Base-by-base conservation (phyloP, 345 rosid genomes). In the Rhizophora apiculata region DNA sequence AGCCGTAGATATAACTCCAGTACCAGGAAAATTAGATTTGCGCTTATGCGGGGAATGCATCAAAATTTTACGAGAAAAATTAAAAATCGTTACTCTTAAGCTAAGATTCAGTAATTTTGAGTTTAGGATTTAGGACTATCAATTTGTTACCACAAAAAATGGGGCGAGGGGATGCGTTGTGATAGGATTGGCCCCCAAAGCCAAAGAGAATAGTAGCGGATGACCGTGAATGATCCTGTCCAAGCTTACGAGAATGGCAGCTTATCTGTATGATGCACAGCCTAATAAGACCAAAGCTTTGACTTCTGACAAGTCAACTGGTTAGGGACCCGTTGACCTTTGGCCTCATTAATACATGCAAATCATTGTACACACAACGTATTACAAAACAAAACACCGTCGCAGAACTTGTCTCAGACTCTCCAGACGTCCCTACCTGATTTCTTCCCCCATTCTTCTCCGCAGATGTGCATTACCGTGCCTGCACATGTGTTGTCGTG, bases 221-320 rank as follows among this genome's bases (percentile, higher is more conserved):
- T 13, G 22, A 34, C 55, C 29, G 48, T 55, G 70, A 46, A 16
- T 26, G 51, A 59, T 43, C 11, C 57, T 30, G 34, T 7, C 64
- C 32, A 55, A 55, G 57, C 63, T 65, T 60, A 27, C 60, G 3
- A 36, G 6, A 22, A 21, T n/a, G 65, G 16, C 57, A 24, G 1
- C 57, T 13, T 8, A 6, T 63, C 62, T 6, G 68, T 62, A 30
- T 31, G 58, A n/a, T 66, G 70, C 71, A 43, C 49, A 13, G 49
- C 5, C 80, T 73, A 67, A 78, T 73, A 60, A 74, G n/a, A 60
- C 67, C 69, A 75, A 78, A 78, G 49, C 55, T 31, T 67, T 75
- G 74, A 69, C 65, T 55, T 29, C 83, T 67, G 83, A 69, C 80
- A 80, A 64, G 83, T 80, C 86, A 80, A 80, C 77, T 74, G 65